Evolutionary conservation across 1,284 basidiomycete genomes (phyloP), one percentile per base, ranked within the genome.

Genomic region (Exobasidium cylindrosporum): DNA sequence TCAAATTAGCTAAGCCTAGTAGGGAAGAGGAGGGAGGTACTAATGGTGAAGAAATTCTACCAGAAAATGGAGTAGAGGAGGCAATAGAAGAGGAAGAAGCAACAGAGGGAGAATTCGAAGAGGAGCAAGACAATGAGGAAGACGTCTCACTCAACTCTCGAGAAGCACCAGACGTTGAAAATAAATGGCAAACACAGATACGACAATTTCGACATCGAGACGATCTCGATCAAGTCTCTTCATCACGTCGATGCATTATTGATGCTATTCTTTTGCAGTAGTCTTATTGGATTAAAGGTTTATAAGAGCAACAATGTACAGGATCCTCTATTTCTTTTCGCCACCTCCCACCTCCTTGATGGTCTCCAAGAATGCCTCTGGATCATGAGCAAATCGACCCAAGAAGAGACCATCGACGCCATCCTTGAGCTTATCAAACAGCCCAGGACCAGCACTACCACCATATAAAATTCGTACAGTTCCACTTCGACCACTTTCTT

Each of bases 351-450:
- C 61, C 61, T 77, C 74, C 30, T 60, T 61, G 57, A 76, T 60
- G 5, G 75, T 76, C 43, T 73, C 62, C 28, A 69, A 54, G 32
- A 77, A 76, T 3, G 64, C 64, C 32, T 70, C 55, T 0, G 75
- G 73, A 29, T 74, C 60, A 54, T 77, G 75, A 7, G 75, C 75
- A 40, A 76, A 77, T 3, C 75, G 47, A 1, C 75, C 75, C 23
- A 77, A 59, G 52, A 77, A 77, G 54, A 77, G 59, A 0, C 75
- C 75, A 30, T 77, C 75, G 0, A 77, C 75, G 17, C 72, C 74
- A 17, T 76, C 66, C 17, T 63, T 57, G 28, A 77, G 65, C 59
- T 74, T 69, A 4, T 59, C 61, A 53, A 71, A 77, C 29, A 74
- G 35, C 6, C 74, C 74, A 0, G 75, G 74, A 1, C 73, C 71